phyloP scores from a whole-genome alignment of 805 yeast genomes.

The Ogataea paraovalis region DNA sequence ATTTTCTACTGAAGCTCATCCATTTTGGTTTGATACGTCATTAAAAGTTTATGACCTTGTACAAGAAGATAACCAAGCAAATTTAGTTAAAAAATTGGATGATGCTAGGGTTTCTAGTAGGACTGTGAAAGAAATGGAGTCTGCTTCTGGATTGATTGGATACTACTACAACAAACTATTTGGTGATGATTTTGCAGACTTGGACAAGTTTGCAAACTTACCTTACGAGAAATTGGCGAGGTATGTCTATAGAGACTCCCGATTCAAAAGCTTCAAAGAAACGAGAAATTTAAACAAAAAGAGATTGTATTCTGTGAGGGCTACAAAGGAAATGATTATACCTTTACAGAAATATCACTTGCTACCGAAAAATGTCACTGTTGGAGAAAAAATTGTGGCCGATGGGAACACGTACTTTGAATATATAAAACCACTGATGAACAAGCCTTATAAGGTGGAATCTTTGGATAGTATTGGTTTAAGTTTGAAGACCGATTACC shows the following conservation, averaged over 20 bases:
- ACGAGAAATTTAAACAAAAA: background rate
- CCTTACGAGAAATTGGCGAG: background rate
- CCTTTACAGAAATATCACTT: constrained; percentile 5
- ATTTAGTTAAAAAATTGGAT: constrained; percentile 9
- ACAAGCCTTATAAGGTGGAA: background rate
- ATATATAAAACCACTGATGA: constrained; percentile 7
- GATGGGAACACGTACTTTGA: constrained; percentile 6
- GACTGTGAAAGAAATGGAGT: background rate
- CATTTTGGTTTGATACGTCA: constrained; percentile 61
- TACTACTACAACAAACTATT: background rate
- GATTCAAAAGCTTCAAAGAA: background rate
- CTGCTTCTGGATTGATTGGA: background rate
- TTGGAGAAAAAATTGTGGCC: constrained; percentile 5
- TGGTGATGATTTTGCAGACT: background rate
- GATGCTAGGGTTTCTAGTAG: background rate
- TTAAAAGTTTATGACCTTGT: constrained; percentile 21
- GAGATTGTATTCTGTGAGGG: background rate
- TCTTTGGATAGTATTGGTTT: constrained; percentile 5
- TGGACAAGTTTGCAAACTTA: background rate
- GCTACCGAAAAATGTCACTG: background rate
- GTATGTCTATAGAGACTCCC: background rate
- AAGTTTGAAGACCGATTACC: constrained; percentile 15
- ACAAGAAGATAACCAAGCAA: constrained; percentile 20
- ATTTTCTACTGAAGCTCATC: constrained; percentile 91
- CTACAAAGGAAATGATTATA: background rate